These are phyloP conservation scores for Rutidosis leptorrhynchoides DNA, from an alignment of 129 eudicot species.

Conservation along the genomic window DNA sequence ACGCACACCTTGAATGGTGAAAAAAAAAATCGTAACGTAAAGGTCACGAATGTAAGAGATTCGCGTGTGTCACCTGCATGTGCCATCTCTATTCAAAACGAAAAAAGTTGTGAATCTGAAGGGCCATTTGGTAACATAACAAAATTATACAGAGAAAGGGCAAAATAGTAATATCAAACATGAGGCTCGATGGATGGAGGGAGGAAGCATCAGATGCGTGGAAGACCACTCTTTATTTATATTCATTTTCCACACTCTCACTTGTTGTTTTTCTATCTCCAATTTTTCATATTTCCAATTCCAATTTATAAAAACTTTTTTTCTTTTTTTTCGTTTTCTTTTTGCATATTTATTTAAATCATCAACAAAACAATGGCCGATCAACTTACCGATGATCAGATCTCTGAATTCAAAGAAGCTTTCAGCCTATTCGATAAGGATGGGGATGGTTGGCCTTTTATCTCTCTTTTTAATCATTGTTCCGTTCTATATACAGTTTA, in stretches of 20 bases:
- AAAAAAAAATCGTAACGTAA: too few species aligned
- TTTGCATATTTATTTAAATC: background rate
- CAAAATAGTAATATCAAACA: background rate
- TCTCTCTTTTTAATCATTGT: slow-evolving; percentile 2
- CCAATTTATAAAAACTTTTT: too few species aligned
- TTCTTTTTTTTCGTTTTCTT: background rate
- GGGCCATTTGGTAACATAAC: background rate
- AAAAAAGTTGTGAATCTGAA: background rate
- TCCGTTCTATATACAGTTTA: background rate
- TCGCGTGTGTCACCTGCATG: too few species aligned
- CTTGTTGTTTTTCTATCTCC: background rate
- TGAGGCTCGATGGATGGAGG: slow-evolving; percentile 14
- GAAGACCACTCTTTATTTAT: slow-evolving; percentile 34
- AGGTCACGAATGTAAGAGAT: too few species aligned
- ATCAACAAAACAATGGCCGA: slow-evolving; percentile 45
- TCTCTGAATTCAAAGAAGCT: slow-evolving; percentile 67
- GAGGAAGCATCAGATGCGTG: slow-evolving; percentile 28
- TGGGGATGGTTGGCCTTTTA: slow-evolving; percentile 44
- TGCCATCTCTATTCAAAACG: too few species aligned
- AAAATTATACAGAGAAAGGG: background rate
- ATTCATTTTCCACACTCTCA: background rate
- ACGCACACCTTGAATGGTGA: too few species aligned
- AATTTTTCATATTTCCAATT: background rate
- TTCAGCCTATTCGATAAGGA: slow-evolving; percentile 65
- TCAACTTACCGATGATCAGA: slow-evolving; percentile 65